These are phyloP conservation scores for Castanea crenata DNA, from an alignment of 306 rosid species.

Conservation along the genomic window DNA sequence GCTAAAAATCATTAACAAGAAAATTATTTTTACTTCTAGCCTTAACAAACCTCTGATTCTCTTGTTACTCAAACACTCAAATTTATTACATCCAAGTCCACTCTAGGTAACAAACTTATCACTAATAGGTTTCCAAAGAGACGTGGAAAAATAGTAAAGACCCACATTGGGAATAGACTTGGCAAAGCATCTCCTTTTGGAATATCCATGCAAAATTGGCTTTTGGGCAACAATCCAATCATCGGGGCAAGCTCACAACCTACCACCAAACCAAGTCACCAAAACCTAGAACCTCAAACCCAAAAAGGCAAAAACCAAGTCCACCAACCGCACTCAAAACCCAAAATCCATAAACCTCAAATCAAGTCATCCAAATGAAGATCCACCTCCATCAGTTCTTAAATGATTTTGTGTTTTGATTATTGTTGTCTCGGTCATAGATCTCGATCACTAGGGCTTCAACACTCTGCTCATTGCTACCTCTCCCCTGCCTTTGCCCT, in stretches of 20 bases:
- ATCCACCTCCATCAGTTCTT: no score
- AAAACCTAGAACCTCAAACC: no score
- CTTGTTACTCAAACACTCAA: constrained; percentile 63
- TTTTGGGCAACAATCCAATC: constrained; percentile 84
- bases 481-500: no score
- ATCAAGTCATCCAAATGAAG: no score
- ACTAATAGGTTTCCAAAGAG: constrained; percentile 72
- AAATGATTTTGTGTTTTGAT: no score
- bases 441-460: no score
- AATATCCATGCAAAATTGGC: constrained; percentile 65
- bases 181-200: constrained; percentile 80
- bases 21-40: constrained; percentile 72
- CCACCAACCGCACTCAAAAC: no score
- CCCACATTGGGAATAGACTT: constrained; percentile 64
- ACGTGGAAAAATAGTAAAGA: constrained; percentile 53
- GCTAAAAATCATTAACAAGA: constrained; percentile 64
- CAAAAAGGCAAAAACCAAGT: no score
- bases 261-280: no score
- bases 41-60: constrained; percentile 65
- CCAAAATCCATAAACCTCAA: no score
- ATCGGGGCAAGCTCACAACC: constrained; percentile 44
- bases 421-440: no score
- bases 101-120: constrained; percentile 76
- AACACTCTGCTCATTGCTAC: no score
- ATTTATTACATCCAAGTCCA: constrained; percentile 74